phyloP scores from a whole-genome alignment of 2,329 filamentous ascomycete species.

The Curvularia sp. region DNA sequence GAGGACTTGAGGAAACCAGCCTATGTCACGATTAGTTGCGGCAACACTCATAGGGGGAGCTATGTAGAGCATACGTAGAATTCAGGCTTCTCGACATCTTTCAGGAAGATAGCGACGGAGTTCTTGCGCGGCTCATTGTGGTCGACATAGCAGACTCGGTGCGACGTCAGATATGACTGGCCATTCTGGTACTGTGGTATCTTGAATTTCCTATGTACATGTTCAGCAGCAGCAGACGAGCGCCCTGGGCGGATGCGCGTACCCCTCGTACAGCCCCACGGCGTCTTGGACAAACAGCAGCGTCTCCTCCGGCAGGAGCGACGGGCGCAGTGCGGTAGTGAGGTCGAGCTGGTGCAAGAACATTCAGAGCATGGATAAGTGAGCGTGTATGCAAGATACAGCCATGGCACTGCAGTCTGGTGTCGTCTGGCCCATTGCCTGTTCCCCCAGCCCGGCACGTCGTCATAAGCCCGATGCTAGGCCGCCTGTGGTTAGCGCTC shows the following conservation, averaged over 20 bases:
- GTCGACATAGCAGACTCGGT: slow-evolving; percentile 94
- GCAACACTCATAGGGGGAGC: background rate
- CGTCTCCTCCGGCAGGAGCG: slow-evolving; percentile 90
- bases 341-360: slow-evolving; percentile 95
- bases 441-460: slow-evolving; percentile 24
- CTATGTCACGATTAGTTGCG: slow-evolving; percentile 52
- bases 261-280: slow-evolving; percentile 97
- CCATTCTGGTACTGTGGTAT: slow-evolving; percentile 93
- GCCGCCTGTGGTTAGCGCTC: slow-evolving; percentile 11
- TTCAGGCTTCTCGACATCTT: slow-evolving; percentile 88
- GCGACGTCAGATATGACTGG: slow-evolving; percentile 94
- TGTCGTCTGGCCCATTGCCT: slow-evolving; percentile 12
- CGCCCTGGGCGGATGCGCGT: slow-evolving; percentile 49
- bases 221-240: slow-evolving; percentile 20
- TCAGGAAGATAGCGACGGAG: slow-evolving; percentile 85
- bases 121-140: slow-evolving; percentile 82
- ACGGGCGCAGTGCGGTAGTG: slow-evolving; percentile 93
- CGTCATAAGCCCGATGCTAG: slow-evolving; percentile 29
- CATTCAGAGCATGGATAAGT: slow-evolving; percentile 70
- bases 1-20: slow-evolving; percentile 95
- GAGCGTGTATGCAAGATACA: slow-evolving; percentile 19
- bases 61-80: slow-evolving; percentile 57
- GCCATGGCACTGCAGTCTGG: slow-evolving; percentile 18
- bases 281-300: slow-evolving; percentile 96
- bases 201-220: slow-evolving; percentile 79